These are phyloP conservation scores for Ophiostoma angusticollis DNA, from an alignment of 2,329 filamentous ascomycete species.

Conservation along the genomic window DNA sequence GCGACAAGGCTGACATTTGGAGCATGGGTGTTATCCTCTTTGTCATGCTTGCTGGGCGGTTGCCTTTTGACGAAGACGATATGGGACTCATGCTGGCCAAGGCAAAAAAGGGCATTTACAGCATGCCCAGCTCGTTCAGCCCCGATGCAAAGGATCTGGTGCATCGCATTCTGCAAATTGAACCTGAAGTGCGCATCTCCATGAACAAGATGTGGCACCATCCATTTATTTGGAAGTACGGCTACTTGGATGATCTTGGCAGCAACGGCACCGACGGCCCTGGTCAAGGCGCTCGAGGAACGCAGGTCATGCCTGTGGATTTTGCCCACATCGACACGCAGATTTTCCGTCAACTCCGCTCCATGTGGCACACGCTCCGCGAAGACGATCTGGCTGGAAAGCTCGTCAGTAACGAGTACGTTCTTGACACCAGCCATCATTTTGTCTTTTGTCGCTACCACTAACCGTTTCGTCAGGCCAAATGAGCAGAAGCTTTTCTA, in stretches of 20 bases:
- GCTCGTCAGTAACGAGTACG: conserved; percentile 53
- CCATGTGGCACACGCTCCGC: conserved; percentile 78
- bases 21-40: conserved; percentile 84
- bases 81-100: conserved; percentile 48
- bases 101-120: conserved; percentile 46
- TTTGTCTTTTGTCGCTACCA: not conserved
- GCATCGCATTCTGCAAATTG: conserved; percentile 60
- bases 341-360: conserved; percentile 72
- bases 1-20: conserved; percentile 85
- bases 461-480: conserved; percentile 32
- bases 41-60: conserved; percentile 68
- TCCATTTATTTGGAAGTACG: conserved; percentile 73
- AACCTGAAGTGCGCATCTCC: conserved; percentile 66
- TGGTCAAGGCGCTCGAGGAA: conserved; percentile 45
- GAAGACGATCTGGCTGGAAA: conserved; percentile 59
- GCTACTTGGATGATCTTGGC: conserved; percentile 58
- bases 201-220: conserved; percentile 78
- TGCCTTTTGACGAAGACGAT: conserved; percentile 67
- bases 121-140: conserved; percentile 50
- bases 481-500: conserved; percentile 96
- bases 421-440: no score
- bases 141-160: conserved; percentile 67
- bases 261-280: conserved; percentile 32
- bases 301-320: conserved; percentile 43
- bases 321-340: conserved; percentile 64